Percentiles rank a stretch among this genome's conserved stretches.
These are phyloP conservation scores for Alternaria tenuissima DNA, from an alignment of 2,329 filamentous ascomycete genomes.

Conservation along the genomic window DNA sequence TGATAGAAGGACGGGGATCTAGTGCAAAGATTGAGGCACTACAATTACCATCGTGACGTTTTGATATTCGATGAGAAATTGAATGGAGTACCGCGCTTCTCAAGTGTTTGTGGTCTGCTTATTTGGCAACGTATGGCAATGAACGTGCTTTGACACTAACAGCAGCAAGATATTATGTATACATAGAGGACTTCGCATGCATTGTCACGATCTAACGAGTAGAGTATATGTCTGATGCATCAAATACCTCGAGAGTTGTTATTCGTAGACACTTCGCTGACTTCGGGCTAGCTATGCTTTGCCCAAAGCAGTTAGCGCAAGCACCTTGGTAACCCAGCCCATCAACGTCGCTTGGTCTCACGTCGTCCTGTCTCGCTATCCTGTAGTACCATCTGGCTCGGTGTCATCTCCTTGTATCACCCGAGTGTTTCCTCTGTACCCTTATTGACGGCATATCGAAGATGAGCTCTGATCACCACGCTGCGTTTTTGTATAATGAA, in stretches of 20 bases:
- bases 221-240: background rate
- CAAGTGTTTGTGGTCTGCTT: background rate
- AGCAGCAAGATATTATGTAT: background rate
- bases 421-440: background rate
- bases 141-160: background rate
- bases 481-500: background rate
- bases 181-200: background rate
- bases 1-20: conserved; percentile 67
- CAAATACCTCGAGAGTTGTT: background rate
- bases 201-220: background rate
- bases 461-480: background rate
- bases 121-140: background rate
- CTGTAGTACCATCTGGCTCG: background rate
- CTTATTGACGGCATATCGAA: background rate
- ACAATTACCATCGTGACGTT: conserved; percentile 34
- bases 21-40: conserved; percentile 68
- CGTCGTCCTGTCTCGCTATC: background rate
- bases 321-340: conserved; percentile 14
- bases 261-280: background rate
- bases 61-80: background rate
- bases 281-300: background rate
- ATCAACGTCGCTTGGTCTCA: conserved; percentile 1
- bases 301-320: background rate
- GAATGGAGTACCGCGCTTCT: background rate
- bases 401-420: background rate